Evolutionary conservation across 805 yeast genomes (phyloP), one percentile per base, ranked within the genome.

Genomic region (Candida qinlingensis): DNA sequence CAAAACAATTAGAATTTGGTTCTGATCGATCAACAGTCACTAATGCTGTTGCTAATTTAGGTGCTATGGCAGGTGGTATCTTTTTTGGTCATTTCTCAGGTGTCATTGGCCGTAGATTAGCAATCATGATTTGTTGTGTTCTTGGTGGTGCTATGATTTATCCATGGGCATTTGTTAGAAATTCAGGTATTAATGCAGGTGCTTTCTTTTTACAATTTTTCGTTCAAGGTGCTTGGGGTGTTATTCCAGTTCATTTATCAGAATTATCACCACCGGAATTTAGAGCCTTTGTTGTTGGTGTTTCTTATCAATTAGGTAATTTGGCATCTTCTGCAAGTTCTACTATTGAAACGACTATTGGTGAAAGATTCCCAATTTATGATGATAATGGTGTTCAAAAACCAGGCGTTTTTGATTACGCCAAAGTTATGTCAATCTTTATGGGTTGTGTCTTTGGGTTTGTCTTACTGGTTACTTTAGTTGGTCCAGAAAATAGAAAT

Each of bases 181-280:
- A 64, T 34, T 66, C 68, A 37, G 81, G 74, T 13, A 73, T 77
- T 49, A 75, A 76, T 54, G 83, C 82, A 0, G 83, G 82, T 52
- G 85, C 68, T 1, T 80, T 81, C 62, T 80, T 78, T 66, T 64
- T 81, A 50, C 86, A 81, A 59, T 77, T 77, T 59, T 77, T 75
- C 51, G 85, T 82, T 46, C 85, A 80, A 66, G 87, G 87, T 58
- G 80, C 82, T 29, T 82, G 85, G 83, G 87, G 87, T 56, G 81
- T 80, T 39, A 70, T 77, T 46, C 87, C 87, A 46, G 71, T 80
- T 49, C 84, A 81, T 63, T 66, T 82, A 46, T 70, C 80, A 4
- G 86, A 80, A 63, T 69, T 83, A 52, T 73, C 84, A 38, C 83
- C 83, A 49, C 81, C 83, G 25, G 79, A 77, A 51, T 80, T 76